These are phyloP conservation scores for Teunomyces gatunensis DNA, from an alignment of 805 yeast genomes.

Conservation along the genomic window DNA sequence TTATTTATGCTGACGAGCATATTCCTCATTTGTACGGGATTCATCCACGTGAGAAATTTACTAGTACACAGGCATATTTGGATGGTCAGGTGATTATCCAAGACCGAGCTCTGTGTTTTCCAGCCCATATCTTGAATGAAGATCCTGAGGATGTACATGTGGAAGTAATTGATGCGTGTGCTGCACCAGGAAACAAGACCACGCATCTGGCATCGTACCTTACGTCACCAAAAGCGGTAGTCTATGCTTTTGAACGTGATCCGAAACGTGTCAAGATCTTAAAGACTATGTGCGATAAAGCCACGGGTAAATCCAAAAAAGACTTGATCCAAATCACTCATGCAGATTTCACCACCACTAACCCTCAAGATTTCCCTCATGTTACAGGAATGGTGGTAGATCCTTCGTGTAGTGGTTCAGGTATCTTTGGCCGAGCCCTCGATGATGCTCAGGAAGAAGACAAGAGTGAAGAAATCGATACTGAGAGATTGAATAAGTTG, in stretches of 20 bases:
- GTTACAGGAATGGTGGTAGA: slow-evolving; percentile 86
- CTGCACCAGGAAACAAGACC: slow-evolving; percentile 98
- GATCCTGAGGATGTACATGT: slow-evolving; percentile 53
- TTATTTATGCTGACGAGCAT: slow-evolving; percentile 67
- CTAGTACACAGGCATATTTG: slow-evolving; percentile 65
- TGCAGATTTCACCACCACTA: slow-evolving; percentile 64
- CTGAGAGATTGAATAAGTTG: slow-evolving; percentile 66
- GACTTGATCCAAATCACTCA: slow-evolving; percentile 47
- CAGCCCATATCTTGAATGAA: slow-evolving; percentile 70
- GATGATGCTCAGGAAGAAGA: slow-evolving; percentile 49
- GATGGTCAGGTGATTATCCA: slow-evolving; percentile 84
- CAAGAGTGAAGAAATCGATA: slow-evolving; percentile 47
- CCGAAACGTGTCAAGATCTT: slow-evolving; percentile 65
- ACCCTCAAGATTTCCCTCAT: slow-evolving; percentile 56
- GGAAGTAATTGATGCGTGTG: slow-evolving; percentile 84
- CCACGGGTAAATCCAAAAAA: slow-evolving; percentile 38
- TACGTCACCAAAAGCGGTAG: slow-evolving; percentile 31
- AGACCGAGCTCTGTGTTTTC: slow-evolving; percentile 96
- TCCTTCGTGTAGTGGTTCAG: slow-evolving; percentile 97
- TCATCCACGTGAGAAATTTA: slow-evolving; percentile 69
- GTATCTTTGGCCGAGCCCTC: slow-evolving; percentile 86
- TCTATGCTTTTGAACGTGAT: slow-evolving; percentile 89
- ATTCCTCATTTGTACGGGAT: slow-evolving; percentile 81
- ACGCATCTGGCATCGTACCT: slow-evolving; percentile 81
- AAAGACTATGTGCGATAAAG: slow-evolving; percentile 73